Evolutionary conservation across 73 alveolate genomes (phyloP).

Genomic region (Stentor roeselii): DNA sequence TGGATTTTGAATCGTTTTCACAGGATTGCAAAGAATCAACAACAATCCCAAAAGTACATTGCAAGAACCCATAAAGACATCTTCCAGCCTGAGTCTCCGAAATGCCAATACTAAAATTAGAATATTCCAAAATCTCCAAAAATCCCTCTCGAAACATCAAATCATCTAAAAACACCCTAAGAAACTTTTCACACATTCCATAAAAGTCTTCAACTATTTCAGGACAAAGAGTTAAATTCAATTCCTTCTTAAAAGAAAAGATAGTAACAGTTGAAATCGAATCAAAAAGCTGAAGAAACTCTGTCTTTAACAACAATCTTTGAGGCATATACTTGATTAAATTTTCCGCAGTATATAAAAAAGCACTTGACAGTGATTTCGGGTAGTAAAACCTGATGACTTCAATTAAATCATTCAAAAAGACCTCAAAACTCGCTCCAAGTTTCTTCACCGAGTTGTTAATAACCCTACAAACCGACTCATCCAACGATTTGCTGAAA

Average conservation of each 20-base stretch:
- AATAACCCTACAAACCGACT: neutral
- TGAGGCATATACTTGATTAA: neutral
- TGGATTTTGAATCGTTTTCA: neutral
- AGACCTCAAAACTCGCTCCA: neutral
- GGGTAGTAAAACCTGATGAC: neutral
- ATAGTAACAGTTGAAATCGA: neutral
- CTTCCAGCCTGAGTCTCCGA: constrained; percentile 25
- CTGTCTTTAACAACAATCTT: neutral
- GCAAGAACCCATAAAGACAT: constrained; percentile 17
- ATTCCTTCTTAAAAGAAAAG: neutral
- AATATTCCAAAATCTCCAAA: neutral
- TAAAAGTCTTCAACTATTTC: constrained; percentile 24
- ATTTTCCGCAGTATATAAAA: constrained; percentile 8
- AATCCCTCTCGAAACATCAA: neutral
- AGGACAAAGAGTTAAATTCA: neutral
- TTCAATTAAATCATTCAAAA: neutral
- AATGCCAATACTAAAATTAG: constrained; percentile 23
- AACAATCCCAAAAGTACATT: neutral
- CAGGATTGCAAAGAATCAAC: neutral
- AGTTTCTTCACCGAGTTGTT: constrained; percentile 12
- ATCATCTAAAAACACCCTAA: neutral
- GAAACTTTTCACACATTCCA: constrained; percentile 3
- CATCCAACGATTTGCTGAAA: neutral
- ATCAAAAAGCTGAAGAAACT: neutral
- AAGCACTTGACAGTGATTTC: neutral